These are phyloP conservation scores for Flaveria sonorensis DNA, from an alignment of 129 eudicot species.

Conservation along the genomic window DNA sequence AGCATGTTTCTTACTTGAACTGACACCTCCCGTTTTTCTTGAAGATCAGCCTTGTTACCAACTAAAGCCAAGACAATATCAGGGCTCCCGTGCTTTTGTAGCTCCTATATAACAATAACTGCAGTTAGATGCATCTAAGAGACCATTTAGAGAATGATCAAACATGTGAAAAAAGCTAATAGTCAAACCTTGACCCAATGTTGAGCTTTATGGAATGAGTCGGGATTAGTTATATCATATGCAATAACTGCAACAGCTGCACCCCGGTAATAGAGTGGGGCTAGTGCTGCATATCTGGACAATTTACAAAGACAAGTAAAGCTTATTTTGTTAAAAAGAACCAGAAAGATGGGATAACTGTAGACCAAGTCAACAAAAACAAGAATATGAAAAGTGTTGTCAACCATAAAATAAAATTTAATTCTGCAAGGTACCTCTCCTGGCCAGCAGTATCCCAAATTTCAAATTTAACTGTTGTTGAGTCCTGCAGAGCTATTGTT, in stretches of 20 bases:
- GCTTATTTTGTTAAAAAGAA: constrained; percentile 1
- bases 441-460: constrained; percentile 99
- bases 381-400: constrained; percentile 2
- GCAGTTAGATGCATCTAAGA: constrained; percentile 5
- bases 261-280: constrained; percentile 96
- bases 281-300: constrained; percentile 88
- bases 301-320: constrained; percentile 14
- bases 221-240: constrained; percentile 94
- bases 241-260: constrained; percentile 93
- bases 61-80: constrained; percentile 97
- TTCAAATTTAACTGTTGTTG: constrained; percentile 95
- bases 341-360: not conserved
- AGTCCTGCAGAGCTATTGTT: constrained; percentile 92
- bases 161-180: not conserved
- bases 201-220: constrained; percentile 88
- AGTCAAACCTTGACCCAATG: constrained; percentile 90
- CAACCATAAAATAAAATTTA: not conserved
- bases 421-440: constrained; percentile 62
- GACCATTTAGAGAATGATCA: constrained; percentile 6
- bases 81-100: constrained; percentile 97
- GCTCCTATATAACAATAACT: constrained; percentile 52
- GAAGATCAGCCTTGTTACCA: constrained; percentile 96
- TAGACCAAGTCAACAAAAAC: constrained; percentile 6
- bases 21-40: constrained; percentile 85
- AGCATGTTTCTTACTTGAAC: constrained; percentile 62